Base-by-base conservation (phyloP, 169 alveolate genomes). In the Babesia ovata region DNA sequence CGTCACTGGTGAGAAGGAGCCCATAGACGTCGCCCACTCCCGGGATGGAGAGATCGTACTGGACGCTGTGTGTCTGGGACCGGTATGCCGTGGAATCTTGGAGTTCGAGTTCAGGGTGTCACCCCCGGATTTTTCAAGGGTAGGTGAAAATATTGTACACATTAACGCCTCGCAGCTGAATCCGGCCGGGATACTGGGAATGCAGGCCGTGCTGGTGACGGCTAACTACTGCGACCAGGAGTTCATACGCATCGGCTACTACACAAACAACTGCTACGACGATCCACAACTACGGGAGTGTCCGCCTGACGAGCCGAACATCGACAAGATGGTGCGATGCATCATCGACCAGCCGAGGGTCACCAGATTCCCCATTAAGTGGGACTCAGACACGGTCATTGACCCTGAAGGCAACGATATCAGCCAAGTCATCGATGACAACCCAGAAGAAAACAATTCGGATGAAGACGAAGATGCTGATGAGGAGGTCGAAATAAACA, bases 261-360 rank as follows among this genome's bases (percentile, higher is more conserved):
- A 96, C 87, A 97, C 97, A 60, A 96, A 97, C 92, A 94, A 96
- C 74, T 81, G 88, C 73, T 97, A 97, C 82, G 96, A 93, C 58
- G 97, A 95, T 70, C 93, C 92, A 14, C 96, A 91, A 53, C 89
- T 96, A 58, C 92, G 96, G 70, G 98, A 95, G 76, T 95, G 95
- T 75, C 99, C 98, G 11, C 99, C 99, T 13, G 93, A 87, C 36
- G 77, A 74, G 50, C 98, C 98, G 12, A 90, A 87, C 33, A 87
- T 94, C 61, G 96, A 93, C 53, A 95, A 95, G 81, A 92, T 98
- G 77, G 88, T 93, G 39, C 76, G 99, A 53, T 90, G 94, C 73
- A 93, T 98, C 49, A 94, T 98, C 16, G 99, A 97, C 73, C 91
- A 95, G 63, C 99, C 99, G n/a, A 90, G 99, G 85, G 97, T 98